Base-by-base conservation (phyloP, 2,329 filamentous ascomycete genomes). In the Verticillium albo-atrum region DNA sequence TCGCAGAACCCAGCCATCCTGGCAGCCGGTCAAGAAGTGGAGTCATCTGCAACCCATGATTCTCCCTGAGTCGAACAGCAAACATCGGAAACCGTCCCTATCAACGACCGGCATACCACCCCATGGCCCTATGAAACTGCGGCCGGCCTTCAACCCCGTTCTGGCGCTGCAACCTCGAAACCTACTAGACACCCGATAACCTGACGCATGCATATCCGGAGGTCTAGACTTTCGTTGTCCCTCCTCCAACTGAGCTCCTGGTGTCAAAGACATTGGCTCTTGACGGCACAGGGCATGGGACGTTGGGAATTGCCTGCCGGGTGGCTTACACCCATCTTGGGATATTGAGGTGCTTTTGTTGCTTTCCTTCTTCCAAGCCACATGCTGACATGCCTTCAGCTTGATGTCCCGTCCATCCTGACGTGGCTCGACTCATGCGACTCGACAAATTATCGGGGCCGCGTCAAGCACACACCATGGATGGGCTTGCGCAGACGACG, bases 381-480 rank as follows among this genome's bases (percentile, higher is more conserved):
- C 37, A 35, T 27, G 32, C 53, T 47, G 27, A 47, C 23, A 23
- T 56, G 15, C 53, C 25, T 54, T 25, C 25, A 27, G 30, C 34
- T 28, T 52, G 23, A 20, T 37, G 54, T 59, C 47, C 15, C 37
- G 35, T 15, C 37, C 54, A n/a, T 7, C 35, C 34, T 59, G 56
- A 55, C 59, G 61, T 55, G 50, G 57, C 57, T 61, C 34, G n/a
- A 6, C 50, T 47, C 5, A 28, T 54, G 42, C 35, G 55, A 50
- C 42, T 50, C 20, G 20, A 50, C 42, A 32, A 32, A 14, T 32
- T 9, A 3, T 32, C 30, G 30, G 14, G n/a, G 30, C 14, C 30
- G 30, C 3, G 17, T 37, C 15, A 15, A 37, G 34, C 2, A 37
- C 15, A 37, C 34, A 4, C 34, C 15, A 20, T n/a, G 2, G n/a